These are phyloP conservation scores for Alternaria brassicicola DNA, from an alignment of 2,329 filamentous ascomycete species.

Conservation along the genomic window DNA sequence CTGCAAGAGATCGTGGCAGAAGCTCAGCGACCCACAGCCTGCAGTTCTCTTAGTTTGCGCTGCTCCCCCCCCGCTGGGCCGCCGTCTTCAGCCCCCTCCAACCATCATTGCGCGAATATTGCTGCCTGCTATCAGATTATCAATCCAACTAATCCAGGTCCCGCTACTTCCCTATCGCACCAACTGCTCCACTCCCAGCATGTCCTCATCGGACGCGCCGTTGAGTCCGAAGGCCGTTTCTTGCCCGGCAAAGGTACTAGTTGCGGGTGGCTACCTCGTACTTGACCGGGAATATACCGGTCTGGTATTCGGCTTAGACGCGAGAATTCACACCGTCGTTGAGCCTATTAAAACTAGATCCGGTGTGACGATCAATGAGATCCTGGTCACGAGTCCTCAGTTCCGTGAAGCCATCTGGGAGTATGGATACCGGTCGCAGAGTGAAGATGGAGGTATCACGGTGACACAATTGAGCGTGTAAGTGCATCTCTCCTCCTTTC, in stretches of 20 bases:
- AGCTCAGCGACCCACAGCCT: constrained; percentile 21
- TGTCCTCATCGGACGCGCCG: constrained; percentile 20
- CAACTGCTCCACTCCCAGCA: constrained; percentile 19
- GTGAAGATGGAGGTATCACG: constrained; percentile 77
- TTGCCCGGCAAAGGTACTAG: constrained; percentile 92
- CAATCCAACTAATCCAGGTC: constrained; percentile 11
- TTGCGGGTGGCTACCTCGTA: constrained; percentile 93
- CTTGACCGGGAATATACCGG: constrained; percentile 87
- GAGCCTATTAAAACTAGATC: constrained; percentile 63
- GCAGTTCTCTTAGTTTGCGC: constrained; percentile 6
- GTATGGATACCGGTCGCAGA: constrained; percentile 76
- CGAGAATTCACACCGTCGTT: constrained; percentile 66
- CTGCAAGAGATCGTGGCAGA: constrained; percentile 14
- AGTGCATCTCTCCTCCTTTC: constrained; percentile 49
- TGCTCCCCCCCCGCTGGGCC: constrained; percentile 25
- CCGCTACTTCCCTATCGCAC: constrained; percentile 8
- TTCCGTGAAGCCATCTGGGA: constrained; percentile 87
- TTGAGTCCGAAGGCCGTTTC: constrained; percentile 63
- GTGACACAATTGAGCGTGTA: constrained; percentile 81
- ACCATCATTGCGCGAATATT: constrained; percentile 25
- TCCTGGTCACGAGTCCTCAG: constrained; percentile 89
- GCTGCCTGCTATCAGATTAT: constrained; percentile 17
- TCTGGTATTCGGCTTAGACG: constrained; percentile 68
- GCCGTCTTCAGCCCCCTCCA: constrained; percentile 21
- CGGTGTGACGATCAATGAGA: constrained; percentile 69